A percentile compares a stretch with the other conserved stretches of the same genome.
Conservation (phyloP, 257 asterid species). For the Solanum habrochaites region DNA sequence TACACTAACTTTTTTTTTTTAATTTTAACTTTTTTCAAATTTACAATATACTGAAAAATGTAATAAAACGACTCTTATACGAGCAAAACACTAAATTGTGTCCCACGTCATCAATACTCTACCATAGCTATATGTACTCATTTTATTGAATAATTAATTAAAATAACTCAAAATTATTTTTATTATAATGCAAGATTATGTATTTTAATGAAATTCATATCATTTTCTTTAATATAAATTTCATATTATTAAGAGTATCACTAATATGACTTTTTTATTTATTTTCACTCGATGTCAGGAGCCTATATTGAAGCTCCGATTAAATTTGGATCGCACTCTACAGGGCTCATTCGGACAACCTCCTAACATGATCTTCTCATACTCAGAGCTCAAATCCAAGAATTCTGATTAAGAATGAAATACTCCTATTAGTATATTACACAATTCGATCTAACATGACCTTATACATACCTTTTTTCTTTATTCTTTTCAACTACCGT, state of each 20-base stretch:
- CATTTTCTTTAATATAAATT: not conserved
- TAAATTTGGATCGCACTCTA: too few relatives aligned
- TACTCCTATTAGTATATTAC: too few relatives aligned
- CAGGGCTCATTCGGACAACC: too few relatives aligned
- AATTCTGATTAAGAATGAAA: too few relatives aligned
- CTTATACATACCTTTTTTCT: not conserved
- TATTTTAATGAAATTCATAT: rapidly evolving
- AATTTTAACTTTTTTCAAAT: not conserved
- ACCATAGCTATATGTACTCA: not conserved
- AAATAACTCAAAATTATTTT: not conserved
- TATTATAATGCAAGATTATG: not conserved
- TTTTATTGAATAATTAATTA: not conserved
- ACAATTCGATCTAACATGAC: not conserved
- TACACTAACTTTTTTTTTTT: not conserved
- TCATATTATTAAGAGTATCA: not conserved
- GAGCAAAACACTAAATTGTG: not conserved
- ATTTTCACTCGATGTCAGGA: too few relatives aligned
- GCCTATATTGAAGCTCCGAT: too few relatives aligned
- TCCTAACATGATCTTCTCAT: too few relatives aligned
- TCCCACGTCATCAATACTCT: not conserved
- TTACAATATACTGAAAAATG: not conserved
- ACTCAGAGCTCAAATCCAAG: too few relatives aligned
- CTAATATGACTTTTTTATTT: not conserved
- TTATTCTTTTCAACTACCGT: not conserved
- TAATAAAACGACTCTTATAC: not conserved